Evolutionary conservation across 305 asterid species (phyloP).

Genomic region (Striga hermonthica): DNA sequence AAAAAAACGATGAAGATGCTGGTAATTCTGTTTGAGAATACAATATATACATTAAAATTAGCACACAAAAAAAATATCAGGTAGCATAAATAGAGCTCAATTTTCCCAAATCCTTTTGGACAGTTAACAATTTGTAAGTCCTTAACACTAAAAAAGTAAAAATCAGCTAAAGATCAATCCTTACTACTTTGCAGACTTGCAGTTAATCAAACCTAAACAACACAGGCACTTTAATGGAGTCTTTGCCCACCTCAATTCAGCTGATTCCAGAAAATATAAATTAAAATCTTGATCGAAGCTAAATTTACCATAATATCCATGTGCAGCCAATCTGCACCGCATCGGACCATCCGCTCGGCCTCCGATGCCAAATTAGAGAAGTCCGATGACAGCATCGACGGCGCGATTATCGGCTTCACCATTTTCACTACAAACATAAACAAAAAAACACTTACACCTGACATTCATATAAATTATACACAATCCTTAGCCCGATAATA

Average conservation of each 20-base stretch:
- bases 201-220: not conserved
- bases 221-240: not conserved
- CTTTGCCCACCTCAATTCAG: not conserved
- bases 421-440: conserved; percentile 38
- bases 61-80: not conserved
- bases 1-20: not conserved
- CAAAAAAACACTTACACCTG: no score
- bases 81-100: not conserved
- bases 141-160: not conserved
- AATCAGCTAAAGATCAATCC: not conserved
- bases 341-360: conserved; percentile 59
- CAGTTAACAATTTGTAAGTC: not conserved
- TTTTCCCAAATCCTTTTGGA: not conserved
- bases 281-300: conserved; percentile 4
- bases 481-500: no score
- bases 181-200: not conserved
- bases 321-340: conserved; percentile 87
- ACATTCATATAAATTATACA: no score
- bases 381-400: conserved; percentile 94
- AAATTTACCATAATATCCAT: conserved; percentile 76
- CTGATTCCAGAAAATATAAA: not conserved
- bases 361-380: conserved; percentile 88
- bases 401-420: conserved; percentile 75
- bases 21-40: not conserved
- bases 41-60: not conserved